Evolutionary conservation across 2,329 filamentous ascomycete genomes (phyloP).

Genomic region (Didymella sp.): DNA sequence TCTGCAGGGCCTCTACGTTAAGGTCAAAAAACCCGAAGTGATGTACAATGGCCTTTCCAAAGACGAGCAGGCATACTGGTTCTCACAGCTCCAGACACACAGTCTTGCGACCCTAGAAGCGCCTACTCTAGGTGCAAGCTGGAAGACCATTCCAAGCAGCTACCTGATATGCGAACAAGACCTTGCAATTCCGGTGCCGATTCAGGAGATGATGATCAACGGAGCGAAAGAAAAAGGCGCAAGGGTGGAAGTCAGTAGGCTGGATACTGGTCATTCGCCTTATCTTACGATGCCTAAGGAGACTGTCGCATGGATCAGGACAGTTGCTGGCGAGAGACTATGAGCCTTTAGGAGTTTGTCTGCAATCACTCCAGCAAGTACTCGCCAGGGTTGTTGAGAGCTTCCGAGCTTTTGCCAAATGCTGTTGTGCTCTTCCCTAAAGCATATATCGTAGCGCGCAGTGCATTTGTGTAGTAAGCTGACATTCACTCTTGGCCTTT

Average conservation of each 20-base stretch:
- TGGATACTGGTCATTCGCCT: conserved; percentile 51
- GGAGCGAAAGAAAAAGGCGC: conserved; percentile 37
- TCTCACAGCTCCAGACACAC: conserved; percentile 31
- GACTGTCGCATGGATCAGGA: conserved; percentile 42
- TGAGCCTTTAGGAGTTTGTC: not conserved
- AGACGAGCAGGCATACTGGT: conserved; percentile 33
- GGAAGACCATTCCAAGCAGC: conserved; percentile 44
- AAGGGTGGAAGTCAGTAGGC: conserved; percentile 40
- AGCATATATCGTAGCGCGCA: not conserved
- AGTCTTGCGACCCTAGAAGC: conserved; percentile 36
- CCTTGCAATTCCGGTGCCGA: conserved; percentile 35
- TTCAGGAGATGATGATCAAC: conserved; percentile 44
- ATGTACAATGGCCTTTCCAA: conserved; percentile 45
- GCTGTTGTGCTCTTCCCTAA: not conserved
- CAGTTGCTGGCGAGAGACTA: conserved; percentile 21
- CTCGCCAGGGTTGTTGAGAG: no score
- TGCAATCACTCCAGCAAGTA: no score
- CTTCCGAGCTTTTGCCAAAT: not conserved
- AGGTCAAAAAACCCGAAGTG: conserved; percentile 11
- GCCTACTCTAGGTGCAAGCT: conserved; percentile 39
- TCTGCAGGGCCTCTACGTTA: not conserved
- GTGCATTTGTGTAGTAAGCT: not conserved
- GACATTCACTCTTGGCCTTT: not conserved
- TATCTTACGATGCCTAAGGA: conserved; percentile 51
- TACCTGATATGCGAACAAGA: conserved; percentile 52